phyloP scores from a whole-genome alignment of 257 asterid species.

The Lantana camara region DNA sequence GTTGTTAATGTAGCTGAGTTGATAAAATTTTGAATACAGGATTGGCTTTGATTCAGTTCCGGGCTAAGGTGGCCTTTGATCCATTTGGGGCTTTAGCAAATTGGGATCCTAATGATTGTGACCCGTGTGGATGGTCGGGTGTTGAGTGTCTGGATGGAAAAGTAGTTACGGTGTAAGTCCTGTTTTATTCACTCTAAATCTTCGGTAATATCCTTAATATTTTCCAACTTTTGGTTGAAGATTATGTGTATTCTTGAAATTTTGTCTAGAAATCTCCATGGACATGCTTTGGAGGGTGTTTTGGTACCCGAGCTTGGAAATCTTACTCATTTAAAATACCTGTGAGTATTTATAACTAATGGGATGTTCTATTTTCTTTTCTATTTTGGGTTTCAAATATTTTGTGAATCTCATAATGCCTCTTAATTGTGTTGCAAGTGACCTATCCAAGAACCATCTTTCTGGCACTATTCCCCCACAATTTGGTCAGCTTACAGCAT shows the following conservation, averaged over 20 bases:
- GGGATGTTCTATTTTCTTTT: not conserved
- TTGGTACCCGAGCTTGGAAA: slow-evolving; percentile 81
- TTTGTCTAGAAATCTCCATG: slow-evolving; percentile 70
- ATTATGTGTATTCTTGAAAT: slow-evolving; percentile 8
- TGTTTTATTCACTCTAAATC: slow-evolving; percentile 4
- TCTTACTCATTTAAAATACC: slow-evolving; percentile 60
- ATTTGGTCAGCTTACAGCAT: slow-evolving; percentile 55
- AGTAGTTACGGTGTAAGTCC: slow-evolving; percentile 81
- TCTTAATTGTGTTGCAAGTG: slow-evolving; percentile 33
- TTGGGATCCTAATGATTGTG: slow-evolving; percentile 67
- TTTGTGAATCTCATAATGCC: slow-evolving; percentile 16
- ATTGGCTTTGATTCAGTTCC: slow-evolving; percentile 61
- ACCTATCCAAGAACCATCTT: slow-evolving; percentile 71
- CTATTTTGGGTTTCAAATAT: not conserved
- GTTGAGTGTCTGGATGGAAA: slow-evolving; percentile 63
- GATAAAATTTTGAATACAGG: slow-evolving; percentile 55
- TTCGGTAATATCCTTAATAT: not conserved
- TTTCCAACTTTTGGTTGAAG: not conserved
- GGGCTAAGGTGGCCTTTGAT: slow-evolving; percentile 60
- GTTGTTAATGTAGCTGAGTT: slow-evolving; percentile 11
- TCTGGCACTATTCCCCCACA: slow-evolving; percentile 74
- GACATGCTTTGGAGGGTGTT: slow-evolving; percentile 64
- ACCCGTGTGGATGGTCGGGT: slow-evolving; percentile 89
- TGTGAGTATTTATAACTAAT: slow-evolving; percentile 67
- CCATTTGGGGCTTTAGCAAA: slow-evolving; percentile 63